Base-by-base conservation (phyloP, 2,329 filamentous ascomycete genomes). In the Fusarium scirpi region DNA sequence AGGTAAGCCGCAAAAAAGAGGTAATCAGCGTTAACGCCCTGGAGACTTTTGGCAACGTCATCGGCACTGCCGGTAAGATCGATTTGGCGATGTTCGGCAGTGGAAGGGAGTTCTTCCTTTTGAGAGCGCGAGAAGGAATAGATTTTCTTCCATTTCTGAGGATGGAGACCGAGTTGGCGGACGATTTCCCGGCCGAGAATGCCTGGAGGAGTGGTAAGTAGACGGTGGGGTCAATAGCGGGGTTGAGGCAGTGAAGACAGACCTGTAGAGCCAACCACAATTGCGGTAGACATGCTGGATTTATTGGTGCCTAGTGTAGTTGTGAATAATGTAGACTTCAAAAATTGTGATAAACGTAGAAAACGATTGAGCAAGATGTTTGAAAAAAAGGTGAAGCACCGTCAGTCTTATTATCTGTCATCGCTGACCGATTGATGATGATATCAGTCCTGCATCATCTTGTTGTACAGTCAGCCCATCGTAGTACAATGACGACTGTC, bases 1-100 rank as follows among this genome's bases (percentile, higher is more conserved):
- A 65, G 54, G 9, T 65, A 65, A 4, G 62, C 62, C 1, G 46
- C 40, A 25, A 65, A 65, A 12, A 65, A 65, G 25, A 65, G 24
- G 4, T 65, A 65, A 1, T 65, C 62, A 8, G 62, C 62, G 0
- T 20, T 11, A 16, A 65, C 25, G 15, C 22, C 61, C 8, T 49
- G 12, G 0, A 65, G 29, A 6, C 32, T 32, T 2, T 65, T 32
- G 11, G 47, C 43, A 15, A 66, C n/a, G 1, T 47, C 38, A 9
- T 65, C 54, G 6, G 61, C 61, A 38, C 9, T 30, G 6, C 34
- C 29, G 2, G 63, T 66, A 6, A 66, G 32, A 44, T 65, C 63
- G 11, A 66, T 30, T 2, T 65, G 62, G 25, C 34, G 27, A 3
- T 65, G 62, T 10, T 65, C 47, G 10, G 53, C 61, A 15, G 47